A percentile compares a stretch with the other conserved stretches of the same genome.
Conservation (phyloP, 1,139 yeast species). For the Pichia sp. region DNA sequence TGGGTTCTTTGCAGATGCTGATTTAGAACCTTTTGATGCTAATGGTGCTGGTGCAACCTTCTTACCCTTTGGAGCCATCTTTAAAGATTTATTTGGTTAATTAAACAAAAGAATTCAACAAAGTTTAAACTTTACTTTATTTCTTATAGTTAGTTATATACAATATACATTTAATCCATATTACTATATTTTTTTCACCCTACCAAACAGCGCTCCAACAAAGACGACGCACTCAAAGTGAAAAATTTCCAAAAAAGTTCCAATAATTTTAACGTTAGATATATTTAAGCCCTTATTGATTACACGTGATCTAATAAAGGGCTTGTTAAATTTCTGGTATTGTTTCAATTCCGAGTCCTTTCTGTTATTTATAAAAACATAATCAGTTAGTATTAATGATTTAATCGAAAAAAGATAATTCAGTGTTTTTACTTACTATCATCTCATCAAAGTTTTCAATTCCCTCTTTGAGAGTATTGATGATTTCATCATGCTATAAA, state of each 20-base stretch:
- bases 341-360: conserved; percentile 7
- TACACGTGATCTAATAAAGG: neutral
- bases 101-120: neutral
- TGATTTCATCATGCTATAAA: conserved; percentile 5
- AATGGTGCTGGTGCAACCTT: conserved; percentile 90
- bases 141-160: too few relatives aligned
- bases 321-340: conserved; percentile 1
- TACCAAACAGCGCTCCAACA: neutral
- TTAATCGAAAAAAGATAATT: too few relatives aligned
- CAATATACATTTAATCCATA: too few relatives aligned
- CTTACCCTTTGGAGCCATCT: conserved; percentile 39
- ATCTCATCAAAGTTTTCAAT: conserved; percentile 6
- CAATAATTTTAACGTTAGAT: too few relatives aligned
- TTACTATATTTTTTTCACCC: neutral
- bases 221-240: neutral
- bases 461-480: conserved; percentile 8
- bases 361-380: neutral
- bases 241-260: too few relatives aligned
- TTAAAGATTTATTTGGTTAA: conserved; percentile 10
- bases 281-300: neutral
- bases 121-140: neutral
- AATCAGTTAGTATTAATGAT: neutral
- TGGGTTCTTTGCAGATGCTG: conserved; percentile 40
- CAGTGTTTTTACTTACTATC: conserved; percentile 3
- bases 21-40: conserved; percentile 33